These are phyloP conservation scores for Dendrostoma leiphaemia DNA, from an alignment of 2,329 filamentous ascomycete species.

Conservation along the genomic window DNA sequence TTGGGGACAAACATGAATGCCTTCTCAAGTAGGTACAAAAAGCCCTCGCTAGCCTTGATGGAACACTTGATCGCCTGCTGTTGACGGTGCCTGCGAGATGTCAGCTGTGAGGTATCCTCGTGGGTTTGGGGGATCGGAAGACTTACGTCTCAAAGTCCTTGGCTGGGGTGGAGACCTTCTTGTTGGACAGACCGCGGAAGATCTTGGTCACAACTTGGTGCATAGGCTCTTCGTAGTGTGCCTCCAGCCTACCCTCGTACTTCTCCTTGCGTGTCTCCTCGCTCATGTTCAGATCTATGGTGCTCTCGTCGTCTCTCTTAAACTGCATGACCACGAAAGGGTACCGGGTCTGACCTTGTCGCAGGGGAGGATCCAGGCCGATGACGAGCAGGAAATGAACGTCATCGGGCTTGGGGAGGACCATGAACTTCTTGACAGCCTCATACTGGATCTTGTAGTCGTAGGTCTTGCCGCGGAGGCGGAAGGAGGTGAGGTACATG, in stretches of 20 bases:
- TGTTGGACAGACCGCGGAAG: constrained; percentile 89
- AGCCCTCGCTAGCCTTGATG: constrained; percentile 99
- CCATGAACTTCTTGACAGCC: constrained; percentile 97
- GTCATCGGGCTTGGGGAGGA: constrained; percentile 97
- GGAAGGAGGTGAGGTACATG: constrained; percentile 98
- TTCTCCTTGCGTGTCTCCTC: constrained; percentile 79
- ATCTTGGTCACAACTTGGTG: constrained; percentile 93
- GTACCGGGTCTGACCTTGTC: constrained; percentile 96
- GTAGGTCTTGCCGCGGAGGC: constrained; percentile 96
- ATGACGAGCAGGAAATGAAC: constrained; percentile 93
- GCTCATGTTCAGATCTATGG: constrained; percentile 93
- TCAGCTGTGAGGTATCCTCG: constrained; percentile 5
- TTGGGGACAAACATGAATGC: constrained; percentile 99
- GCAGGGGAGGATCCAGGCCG: constrained; percentile 88
- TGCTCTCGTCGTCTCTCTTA: constrained; percentile 96
- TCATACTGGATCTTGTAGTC: constrained; percentile 99
- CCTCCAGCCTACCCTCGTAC: constrained; percentile 85
- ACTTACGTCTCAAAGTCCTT: constrained; percentile 83
- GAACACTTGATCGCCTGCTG: constrained; percentile 98
- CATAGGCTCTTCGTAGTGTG: constrained; percentile 90
- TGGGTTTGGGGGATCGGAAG: not conserved
- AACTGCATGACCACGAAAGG: constrained; percentile 99
- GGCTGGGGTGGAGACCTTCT: constrained; percentile 90
- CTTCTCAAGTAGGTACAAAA: constrained; percentile 95
- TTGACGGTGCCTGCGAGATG: constrained; percentile 69